These are phyloP conservation scores for Hypoxylon rubiginosum DNA, from an alignment of 2,329 filamentous ascomycete genomes.

Conservation along the genomic window DNA sequence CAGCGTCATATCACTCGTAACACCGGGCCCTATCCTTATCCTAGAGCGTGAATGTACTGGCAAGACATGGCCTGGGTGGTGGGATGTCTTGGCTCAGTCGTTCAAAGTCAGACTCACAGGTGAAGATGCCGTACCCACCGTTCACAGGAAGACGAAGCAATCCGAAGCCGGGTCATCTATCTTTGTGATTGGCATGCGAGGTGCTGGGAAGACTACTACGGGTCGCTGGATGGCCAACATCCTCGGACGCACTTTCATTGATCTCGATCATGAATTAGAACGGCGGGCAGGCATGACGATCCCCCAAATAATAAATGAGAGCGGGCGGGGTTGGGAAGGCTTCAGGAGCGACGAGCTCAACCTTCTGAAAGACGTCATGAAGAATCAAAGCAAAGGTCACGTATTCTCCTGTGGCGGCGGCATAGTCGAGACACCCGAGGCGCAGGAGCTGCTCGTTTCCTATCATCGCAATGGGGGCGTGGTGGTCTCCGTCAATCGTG, in stretches of 20 bases:
- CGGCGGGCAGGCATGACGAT: conserved; percentile 79
- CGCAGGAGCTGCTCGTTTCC: conserved; percentile 79
- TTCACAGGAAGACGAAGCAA: conserved; percentile 54
- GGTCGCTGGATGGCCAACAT: conserved; percentile 86
- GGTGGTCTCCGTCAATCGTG: conserved; percentile 87
- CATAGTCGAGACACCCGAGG: conserved; percentile 86
- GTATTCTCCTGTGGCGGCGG: conserved; percentile 96
- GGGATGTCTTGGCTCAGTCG: conserved; percentile 85
- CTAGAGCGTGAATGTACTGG: conserved; percentile 92
- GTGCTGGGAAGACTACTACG: conserved; percentile 95
- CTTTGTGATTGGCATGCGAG: conserved; percentile 97
- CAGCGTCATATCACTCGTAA: conserved; percentile 83
- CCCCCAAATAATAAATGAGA: conserved; percentile 82
- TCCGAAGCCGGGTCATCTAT: conserved; percentile 73
- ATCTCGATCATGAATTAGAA: conserved; percentile 91
- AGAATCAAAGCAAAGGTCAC: conserved; percentile 79
- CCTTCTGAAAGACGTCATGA: conserved; percentile 79
- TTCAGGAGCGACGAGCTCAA: conserved; percentile 86
- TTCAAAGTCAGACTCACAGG: conserved; percentile 86
- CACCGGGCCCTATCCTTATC: conserved; percentile 79
- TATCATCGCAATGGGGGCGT: conserved; percentile 83
- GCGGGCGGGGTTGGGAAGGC: conserved; percentile 82
- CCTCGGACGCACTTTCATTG: conserved; percentile 82
- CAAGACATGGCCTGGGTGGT: conserved; percentile 99
- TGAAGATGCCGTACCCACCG: conserved; percentile 65